Evolutionary conservation across 2,329 filamentous ascomycete species (phyloP).

Genomic region (Aspergillus sp.): DNA sequence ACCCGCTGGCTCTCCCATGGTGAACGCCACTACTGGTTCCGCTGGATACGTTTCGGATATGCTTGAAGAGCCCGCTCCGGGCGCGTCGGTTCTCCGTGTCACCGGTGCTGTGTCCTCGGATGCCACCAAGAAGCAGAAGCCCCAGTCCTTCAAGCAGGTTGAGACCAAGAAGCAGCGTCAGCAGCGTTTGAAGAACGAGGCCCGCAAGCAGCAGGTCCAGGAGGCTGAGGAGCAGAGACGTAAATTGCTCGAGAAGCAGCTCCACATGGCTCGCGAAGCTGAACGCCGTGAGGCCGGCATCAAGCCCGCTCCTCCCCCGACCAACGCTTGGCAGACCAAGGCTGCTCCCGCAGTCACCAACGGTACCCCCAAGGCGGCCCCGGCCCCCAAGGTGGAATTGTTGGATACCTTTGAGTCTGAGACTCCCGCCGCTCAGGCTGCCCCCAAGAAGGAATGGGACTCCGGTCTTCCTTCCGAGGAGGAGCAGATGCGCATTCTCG

Average conservation of each 20-base stretch:
- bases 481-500: slow-evolving; percentile 59
- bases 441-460: slow-evolving; percentile 43
- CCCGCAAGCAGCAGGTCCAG: slow-evolving; percentile 71
- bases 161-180: slow-evolving; percentile 96
- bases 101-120: slow-evolving; percentile 61
- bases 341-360: slow-evolving; percentile 25
- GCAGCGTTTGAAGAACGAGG: slow-evolving; percentile 85
- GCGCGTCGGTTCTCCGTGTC: slow-evolving; percentile 75
- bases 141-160: slow-evolving; percentile 63
- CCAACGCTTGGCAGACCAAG: slow-evolving; percentile 58
- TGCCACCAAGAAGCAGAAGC: slow-evolving; percentile 58
- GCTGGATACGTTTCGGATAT: slow-evolving; percentile 82
- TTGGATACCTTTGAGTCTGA: slow-evolving; percentile 47
- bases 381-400: slow-evolving; percentile 30
- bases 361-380: slow-evolving; percentile 24
- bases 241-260: slow-evolving; percentile 75
- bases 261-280: slow-evolving; percentile 75
- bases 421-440: slow-evolving; percentile 17
- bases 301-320: slow-evolving; percentile 43
- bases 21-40: slow-evolving; percentile 41
- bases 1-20: slow-evolving; percentile 65
- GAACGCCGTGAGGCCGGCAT: slow-evolving; percentile 73
- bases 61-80: slow-evolving; percentile 71
- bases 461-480: slow-evolving; percentile 59
- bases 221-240: slow-evolving; percentile 79